Evolutionary conservation across 2,329 filamentous ascomycete genomes (phyloP), one percentile per base, ranked within the genome.

Genomic region (Alternaria gaisen): DNA sequence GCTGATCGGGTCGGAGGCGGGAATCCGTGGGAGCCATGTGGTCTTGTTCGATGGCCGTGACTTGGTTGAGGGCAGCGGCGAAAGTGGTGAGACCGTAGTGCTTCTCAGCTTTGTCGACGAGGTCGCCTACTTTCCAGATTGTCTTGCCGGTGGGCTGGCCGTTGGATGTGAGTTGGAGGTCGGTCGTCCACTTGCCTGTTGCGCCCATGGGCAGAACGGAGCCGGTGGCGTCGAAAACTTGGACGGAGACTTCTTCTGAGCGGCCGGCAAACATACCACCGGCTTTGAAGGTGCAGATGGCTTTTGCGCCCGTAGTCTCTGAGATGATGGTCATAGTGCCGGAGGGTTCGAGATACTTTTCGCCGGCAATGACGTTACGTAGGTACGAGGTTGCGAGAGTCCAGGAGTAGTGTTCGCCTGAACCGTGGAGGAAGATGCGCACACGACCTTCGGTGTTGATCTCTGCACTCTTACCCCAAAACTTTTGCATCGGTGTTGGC

Each of bases 241-340:
- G 90, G 7, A 94, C 90, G 36, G 86, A 84, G 10, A 98, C 91
- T 63, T 99, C 95, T 79, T 99, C 95, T 63, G 91, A 91, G 58
- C 95, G 89, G 14, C 95, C 95, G 32, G 94, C 94, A 81, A 98
- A 99, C 92, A 99, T 97, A 67, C 95, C 94, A 75, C 95, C 96
- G 56, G 90, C 88, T 76, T 95, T 96, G 82, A 99, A 99, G 58
- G 94, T 93, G 47, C 93, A 88, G n/a, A 90, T 85, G 1, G 93
- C 92, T 75, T 92, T 94, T 67, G 91, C 88, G 8, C 94, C 93
- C 0, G 90, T 93, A 5, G 86, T 90, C 72, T 99, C 95, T 76
- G 94, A 94, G 66, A 87, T 82, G 34, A 99, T 87, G 24, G 90
- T 88, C 92, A 98, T 95, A 43, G 87, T 92, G 46, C 94, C 94